These are phyloP conservation scores for Diospyros kaki DNA, from an alignment of 148 eudicot species.

Conservation along the genomic window DNA sequence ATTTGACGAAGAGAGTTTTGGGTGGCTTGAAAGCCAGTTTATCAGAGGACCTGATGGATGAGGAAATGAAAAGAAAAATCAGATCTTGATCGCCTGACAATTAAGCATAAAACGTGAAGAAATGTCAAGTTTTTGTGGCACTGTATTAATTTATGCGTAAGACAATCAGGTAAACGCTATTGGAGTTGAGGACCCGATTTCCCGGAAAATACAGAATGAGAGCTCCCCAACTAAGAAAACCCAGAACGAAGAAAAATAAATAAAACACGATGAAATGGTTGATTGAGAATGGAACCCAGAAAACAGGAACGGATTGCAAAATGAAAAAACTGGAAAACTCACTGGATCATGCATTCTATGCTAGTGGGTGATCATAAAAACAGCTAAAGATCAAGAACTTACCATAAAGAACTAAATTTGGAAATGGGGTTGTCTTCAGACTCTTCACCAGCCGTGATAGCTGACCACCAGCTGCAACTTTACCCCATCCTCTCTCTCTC, in stretches of 20 bases:
- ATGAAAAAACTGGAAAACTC: too few relatives aligned
- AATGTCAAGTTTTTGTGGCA: not conserved
- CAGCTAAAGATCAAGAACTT: conserved; percentile 4
- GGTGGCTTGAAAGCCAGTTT: not conserved
- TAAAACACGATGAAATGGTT: not conserved
- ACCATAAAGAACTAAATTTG: conserved; percentile 12
- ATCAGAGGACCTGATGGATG: conserved; percentile 10
- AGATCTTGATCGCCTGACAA: conserved; percentile 2
- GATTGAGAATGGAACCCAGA: not conserved
- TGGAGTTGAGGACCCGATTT: too few relatives aligned
- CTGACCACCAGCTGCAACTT: conserved; percentile 17
- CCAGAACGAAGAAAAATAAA: not conserved
- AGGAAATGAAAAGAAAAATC: conserved; percentile 5
- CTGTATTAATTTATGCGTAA: not conserved
- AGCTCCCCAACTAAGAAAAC: conserved; percentile 2
- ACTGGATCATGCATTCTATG: not conserved
- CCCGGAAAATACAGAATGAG: not conserved
- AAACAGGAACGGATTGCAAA: not conserved
- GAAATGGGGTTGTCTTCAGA: conserved; percentile 12
- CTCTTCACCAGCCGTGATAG: conserved; percentile 32
- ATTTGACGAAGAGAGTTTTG: not conserved
- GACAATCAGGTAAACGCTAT: not conserved
- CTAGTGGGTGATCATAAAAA: conserved; percentile 1
- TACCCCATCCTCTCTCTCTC: conserved; percentile 31
- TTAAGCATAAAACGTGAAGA: not conserved